A percentile compares a stretch with the other conserved stretches of the same genome.
phyloP scores from a whole-genome alignment of 805 yeast species.

The Pichia exigua region DNA sequence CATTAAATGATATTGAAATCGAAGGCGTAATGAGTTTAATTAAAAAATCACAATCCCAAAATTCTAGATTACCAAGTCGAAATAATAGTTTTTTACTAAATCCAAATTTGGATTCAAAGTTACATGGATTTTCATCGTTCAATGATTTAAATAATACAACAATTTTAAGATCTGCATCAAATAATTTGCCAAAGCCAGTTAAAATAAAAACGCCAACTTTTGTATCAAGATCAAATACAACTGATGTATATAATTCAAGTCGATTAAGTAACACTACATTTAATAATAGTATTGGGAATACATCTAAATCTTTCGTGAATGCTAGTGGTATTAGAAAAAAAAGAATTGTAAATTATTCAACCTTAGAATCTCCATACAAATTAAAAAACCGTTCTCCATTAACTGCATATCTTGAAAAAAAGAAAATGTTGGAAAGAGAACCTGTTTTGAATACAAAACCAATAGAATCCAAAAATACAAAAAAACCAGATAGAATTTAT shows the following conservation, averaged over 20 bases:
- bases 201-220: slow-evolving; percentile 22
- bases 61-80: slow-evolving; percentile 10
- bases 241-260: background rate
- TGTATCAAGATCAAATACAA: slow-evolving; percentile 12
- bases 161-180: slow-evolving; percentile 18
- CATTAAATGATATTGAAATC: slow-evolving; percentile 64
- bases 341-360: slow-evolving; percentile 24
- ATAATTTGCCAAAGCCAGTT: slow-evolving; percentile 17
- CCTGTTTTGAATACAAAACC: background rate
- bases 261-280: background rate
- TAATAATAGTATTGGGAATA: background rate
- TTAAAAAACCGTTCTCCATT: slow-evolving; percentile 23
- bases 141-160: slow-evolving; percentile 13
- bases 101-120: background rate
- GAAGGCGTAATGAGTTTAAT: slow-evolving; percentile 71
- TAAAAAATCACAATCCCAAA: slow-evolving; percentile 30
- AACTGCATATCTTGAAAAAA: slow-evolving; percentile 16
- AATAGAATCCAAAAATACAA: too few species aligned
- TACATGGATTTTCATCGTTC: slow-evolving; percentile 1
- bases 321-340: slow-evolving; percentile 12
- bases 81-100: slow-evolving; percentile 4
- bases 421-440: slow-evolving; percentile 10
- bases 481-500: background rate
- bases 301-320: slow-evolving; percentile 1
- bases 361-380: slow-evolving; percentile 23